Evolutionary conservation across 306 rosid species (phyloP), one percentile per base, ranked within the genome.

Genomic region (Lathyrus oleraceus): DNA sequence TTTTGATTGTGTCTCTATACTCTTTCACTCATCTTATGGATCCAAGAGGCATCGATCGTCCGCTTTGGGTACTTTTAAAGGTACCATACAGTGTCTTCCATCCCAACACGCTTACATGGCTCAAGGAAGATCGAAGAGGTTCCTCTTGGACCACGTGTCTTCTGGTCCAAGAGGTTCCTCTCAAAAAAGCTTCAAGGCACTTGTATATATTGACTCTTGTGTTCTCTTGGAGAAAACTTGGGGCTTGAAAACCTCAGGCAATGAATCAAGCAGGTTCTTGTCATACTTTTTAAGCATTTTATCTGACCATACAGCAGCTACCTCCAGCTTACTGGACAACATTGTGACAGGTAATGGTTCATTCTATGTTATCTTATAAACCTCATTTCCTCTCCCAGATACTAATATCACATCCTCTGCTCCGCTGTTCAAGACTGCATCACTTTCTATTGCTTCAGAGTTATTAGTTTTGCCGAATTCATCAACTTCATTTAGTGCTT

Each of bases 101-200:
- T n/a, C n/a, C n/a, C n/a, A n/a, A n/a, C n/a, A n/a, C n/a, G n/a
- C n/a, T n/a, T n/a, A n/a, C n/a, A n/a, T n/a, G n/a, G n/a, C n/a
- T n/a, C n/a, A n/a, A n/a, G n/a, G n/a, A n/a, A n/a, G n/a, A n/a
- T n/a, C n/a, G n/a, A n/a, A n/a, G n/a, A n/a, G n/a, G n/a, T n/a
- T n/a, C n/a, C n/a, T n/a, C n/a, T n/a, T n/a, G n/a, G n/a, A 92
- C 97, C 97, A 92, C 96, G 83, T 89, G 75, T 92, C 88, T 39
- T 87, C 90, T 20, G 89, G 96, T 67, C 96, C 96, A 39, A 89
- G 79, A 59, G 95, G 97, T 69, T 92, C 97, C 81, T 84, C 92
- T 89, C 82, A 84, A 81, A 76, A 89, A 92, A 65, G 95, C 89
- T 80, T 89, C 95, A 48, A 92, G 92, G 81, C 97, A 89, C 76